phyloP scores from a whole-genome alignment of 495 filamentous ascomycete species.

The Hyaloscypha variabilis region DNA sequence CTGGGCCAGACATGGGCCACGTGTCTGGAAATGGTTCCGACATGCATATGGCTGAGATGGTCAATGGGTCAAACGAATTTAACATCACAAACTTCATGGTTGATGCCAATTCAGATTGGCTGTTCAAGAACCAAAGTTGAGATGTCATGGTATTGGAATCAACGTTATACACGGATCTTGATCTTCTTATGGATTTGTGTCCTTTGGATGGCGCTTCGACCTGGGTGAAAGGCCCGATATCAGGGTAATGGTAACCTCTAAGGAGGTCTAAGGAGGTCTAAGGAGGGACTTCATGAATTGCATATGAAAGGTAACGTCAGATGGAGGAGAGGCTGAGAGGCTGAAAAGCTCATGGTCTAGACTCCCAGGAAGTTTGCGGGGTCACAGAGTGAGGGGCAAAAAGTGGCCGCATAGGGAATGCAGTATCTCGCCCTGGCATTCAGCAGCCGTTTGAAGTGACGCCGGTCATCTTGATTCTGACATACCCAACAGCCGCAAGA shows the following conservation, averaged over 20 bases:
- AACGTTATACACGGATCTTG: not conserved
- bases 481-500: not conserved
- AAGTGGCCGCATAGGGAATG: not conserved
- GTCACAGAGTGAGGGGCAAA: not conserved
- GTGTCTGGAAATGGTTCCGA: slow-evolving; percentile 24
- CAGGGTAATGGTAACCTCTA: not conserved
- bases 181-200: not conserved
- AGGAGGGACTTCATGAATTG: not conserved
- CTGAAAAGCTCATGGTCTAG: not conserved
- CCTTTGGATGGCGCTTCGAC: not conserved
- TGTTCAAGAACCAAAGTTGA: slow-evolving; percentile 47
- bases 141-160: not conserved
- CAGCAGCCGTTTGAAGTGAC: not conserved
- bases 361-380: not conserved
- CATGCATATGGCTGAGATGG: slow-evolving; percentile 25
- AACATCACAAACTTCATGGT: slow-evolving; percentile 70
- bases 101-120: slow-evolving; percentile 65
- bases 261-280: too few species aligned
- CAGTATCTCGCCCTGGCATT: not conserved
- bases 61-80: slow-evolving; percentile 46
- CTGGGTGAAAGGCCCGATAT: not conserved
- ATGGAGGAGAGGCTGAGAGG: not conserved
- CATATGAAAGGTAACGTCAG: not conserved
- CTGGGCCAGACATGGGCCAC: slow-evolving; percentile 21
- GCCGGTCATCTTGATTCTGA: not conserved